Percentiles rank a stretch among this genome's conserved stretches.
These are phyloP conservation scores for Venturia asperata DNA, from an alignment of 2,329 filamentous ascomycete genomes.

Conservation along the genomic window DNA sequence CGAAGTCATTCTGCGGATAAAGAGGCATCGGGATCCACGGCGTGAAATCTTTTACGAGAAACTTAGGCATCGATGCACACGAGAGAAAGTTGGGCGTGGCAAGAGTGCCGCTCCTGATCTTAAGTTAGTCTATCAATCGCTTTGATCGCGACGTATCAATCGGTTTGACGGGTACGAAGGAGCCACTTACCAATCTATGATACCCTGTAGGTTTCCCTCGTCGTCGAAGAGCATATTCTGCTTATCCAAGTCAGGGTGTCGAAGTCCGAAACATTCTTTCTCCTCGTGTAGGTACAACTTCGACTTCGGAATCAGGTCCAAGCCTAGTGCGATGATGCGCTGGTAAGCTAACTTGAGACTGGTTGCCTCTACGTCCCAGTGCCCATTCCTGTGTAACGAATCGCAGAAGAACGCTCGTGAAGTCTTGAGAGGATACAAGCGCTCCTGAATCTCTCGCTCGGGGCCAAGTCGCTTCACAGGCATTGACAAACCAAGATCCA, in stretches of 20 bases:
- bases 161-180: too few relatives aligned
- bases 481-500: not conserved
- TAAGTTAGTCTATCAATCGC: not conserved
- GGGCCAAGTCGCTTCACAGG: not conserved
- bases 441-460: not conserved
- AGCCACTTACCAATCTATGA: conserved; percentile 21
- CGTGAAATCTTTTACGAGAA: not conserved
- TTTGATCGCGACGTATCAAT: too few relatives aligned
- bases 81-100: not conserved
- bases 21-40: not conserved
- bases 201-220: conserved; percentile 21
- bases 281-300: not conserved
- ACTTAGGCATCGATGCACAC: not conserved
- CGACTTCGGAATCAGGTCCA: not conserved
- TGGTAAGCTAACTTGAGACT: not conserved
- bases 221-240: conserved; percentile 23
- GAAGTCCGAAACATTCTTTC: conserved; percentile 11
- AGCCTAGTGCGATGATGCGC: not conserved
- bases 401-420: not conserved
- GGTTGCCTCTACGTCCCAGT: not conserved
- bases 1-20: not conserved
- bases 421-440: not conserved
- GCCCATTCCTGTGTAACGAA: not conserved
- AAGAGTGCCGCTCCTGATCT: not conserved
- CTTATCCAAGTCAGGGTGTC: conserved; percentile 20